Conservation (phyloP, 441 rosid species). For the Eutrema salsugineum region DNA sequence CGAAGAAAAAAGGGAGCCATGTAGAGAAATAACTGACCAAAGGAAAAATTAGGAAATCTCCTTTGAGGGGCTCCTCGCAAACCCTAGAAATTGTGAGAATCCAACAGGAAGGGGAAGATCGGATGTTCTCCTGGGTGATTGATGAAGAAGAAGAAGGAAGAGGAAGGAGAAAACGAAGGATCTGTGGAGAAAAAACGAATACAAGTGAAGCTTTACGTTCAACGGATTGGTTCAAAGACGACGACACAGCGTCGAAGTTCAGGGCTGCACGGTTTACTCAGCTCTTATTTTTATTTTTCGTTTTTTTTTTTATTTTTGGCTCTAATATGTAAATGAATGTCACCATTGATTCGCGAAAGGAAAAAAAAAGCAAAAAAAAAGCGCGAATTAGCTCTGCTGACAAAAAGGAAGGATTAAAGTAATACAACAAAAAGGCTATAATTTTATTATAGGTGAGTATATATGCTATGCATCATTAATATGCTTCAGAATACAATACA, state of each 20-base stretch:
- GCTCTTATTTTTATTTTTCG: too few relatives aligned
- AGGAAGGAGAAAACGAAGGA: constrained; percentile 4
- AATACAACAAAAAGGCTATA: too few relatives aligned
- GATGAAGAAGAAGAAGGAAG: neutral
- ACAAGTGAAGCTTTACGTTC: constrained; percentile 23
- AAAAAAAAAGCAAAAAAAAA: too few relatives aligned
- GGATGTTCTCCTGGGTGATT: neutral
- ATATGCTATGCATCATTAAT: too few relatives aligned
- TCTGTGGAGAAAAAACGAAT: constrained; percentile 13
- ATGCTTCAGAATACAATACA: too few relatives aligned
- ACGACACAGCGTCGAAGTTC: constrained; percentile 26
- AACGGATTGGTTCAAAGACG: constrained; percentile 26
- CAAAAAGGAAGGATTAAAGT: too few relatives aligned
- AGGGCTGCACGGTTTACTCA: constrained; percentile 28
- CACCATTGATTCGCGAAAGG: too few relatives aligned
- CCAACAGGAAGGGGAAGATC: constrained; percentile 12
- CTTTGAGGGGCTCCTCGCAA: neutral
- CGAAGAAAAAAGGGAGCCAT: neutral
- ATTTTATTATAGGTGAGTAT: too few relatives aligned
- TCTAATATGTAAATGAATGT: constrained; percentile 7
- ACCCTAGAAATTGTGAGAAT: constrained; percentile 32
- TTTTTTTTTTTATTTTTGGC: neutral
- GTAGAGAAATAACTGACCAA: constrained; percentile 10
- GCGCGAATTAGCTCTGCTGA: too few relatives aligned
- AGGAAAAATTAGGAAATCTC: neutral